Percentiles rank a stretch among this genome's conserved stretches.
phyloP scores from a whole-genome alignment of 805 yeast species.

The Zygoascus biomembranicola region DNA sequence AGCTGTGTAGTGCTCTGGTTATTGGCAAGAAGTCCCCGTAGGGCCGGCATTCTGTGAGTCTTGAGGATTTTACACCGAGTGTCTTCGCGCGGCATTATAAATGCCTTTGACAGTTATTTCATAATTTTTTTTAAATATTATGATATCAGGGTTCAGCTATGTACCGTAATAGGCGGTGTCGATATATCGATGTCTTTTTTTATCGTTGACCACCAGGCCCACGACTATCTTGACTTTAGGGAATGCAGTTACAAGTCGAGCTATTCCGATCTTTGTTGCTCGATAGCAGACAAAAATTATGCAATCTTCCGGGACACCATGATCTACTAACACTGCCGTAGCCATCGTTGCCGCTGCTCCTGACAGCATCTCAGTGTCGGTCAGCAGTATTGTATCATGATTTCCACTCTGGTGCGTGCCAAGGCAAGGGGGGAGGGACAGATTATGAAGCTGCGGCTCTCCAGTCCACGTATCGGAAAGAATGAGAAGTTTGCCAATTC shows the following conservation, averaged over 20 bases:
- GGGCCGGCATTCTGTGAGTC: not conserved
- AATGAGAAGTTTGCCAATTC: slow-evolving; percentile 75
- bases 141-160: slow-evolving; percentile 1
- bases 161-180: slow-evolving; percentile 79
- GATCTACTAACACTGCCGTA: slow-evolving; percentile 75
- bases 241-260: slow-evolving; percentile 68
- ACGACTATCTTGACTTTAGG: slow-evolving; percentile 59
- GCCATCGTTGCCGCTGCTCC: slow-evolving; percentile 97
- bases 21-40: not conserved
- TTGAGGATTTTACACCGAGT: no score
- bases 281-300: slow-evolving; percentile 63
- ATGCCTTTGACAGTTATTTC: no score
- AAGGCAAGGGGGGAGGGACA: slow-evolving; percentile 49
- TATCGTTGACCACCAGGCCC: slow-evolving; percentile 49
- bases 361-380: slow-evolving; percentile 82
- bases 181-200: slow-evolving; percentile 41
- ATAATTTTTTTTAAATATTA: no score
- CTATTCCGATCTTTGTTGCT: slow-evolving; percentile 71
- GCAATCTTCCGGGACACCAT: slow-evolving; percentile 52
- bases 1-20: no score
- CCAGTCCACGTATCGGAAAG: slow-evolving; percentile 87
- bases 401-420: slow-evolving; percentile 11
- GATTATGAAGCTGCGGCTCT: slow-evolving; percentile 88
- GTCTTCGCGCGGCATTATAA: no score
- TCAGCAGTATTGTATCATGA: slow-evolving; percentile 41